A percentile compares a stretch with the other conserved stretches of the same genome.
Conservation (phyloP, 169 alveolate genomes). For the Plasmodium coatneyi region DNA sequence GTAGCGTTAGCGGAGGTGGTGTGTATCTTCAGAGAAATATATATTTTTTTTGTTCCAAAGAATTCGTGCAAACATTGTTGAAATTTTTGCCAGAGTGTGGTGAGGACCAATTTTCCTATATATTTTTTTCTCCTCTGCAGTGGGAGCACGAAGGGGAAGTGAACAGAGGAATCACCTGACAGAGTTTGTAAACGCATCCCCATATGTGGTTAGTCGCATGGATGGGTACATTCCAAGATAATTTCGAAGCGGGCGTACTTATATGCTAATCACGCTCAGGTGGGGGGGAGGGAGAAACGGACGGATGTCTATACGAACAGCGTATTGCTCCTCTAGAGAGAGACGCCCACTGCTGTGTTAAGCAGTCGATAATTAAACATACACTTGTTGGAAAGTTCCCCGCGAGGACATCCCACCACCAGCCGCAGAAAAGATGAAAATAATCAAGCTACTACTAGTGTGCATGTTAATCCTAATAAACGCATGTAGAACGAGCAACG, state of each 20-base stretch:
- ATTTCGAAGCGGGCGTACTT: neutral
- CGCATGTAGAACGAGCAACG: neutral
- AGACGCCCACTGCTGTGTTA: neutral
- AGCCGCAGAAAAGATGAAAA: neutral
- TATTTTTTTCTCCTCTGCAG: neutral
- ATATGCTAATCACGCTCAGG: neutral
- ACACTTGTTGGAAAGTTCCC: neutral
- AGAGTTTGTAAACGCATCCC: neutral
- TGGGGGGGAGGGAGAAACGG: neutral
- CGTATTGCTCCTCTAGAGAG: neutral
- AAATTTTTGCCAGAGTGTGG: neutral
- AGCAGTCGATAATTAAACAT: neutral
- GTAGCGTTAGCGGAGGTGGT: neutral
- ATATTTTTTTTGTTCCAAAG: neutral
- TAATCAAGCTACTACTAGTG: neutral
- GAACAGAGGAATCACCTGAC: neutral
- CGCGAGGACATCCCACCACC: neutral
- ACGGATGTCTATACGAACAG: neutral
- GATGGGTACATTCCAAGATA: neutral
- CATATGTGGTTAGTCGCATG: neutral
- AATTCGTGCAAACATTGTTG: neutral
- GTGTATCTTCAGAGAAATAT: neutral
- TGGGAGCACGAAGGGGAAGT: neutral
- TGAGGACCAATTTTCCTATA: neutral
- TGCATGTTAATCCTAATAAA: constrained; percentile 16